Evolutionary conservation across 306 rosid genomes (phyloP).

Genomic region (Vigna mungo): DNA sequence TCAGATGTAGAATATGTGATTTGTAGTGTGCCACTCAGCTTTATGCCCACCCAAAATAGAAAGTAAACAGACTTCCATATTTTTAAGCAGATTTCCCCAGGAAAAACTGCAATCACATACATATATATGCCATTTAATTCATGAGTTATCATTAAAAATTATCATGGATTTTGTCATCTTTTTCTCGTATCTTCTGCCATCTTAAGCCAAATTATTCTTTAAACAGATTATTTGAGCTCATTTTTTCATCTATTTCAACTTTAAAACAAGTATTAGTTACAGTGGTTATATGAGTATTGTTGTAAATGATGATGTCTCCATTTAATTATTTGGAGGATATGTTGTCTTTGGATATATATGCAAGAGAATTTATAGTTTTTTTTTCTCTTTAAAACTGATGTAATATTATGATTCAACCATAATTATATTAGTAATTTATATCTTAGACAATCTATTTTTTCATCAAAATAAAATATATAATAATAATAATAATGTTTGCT

Average conservation of each 20-base stretch:
- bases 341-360: background rate
- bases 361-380: background rate
- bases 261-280: no score
- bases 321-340: background rate
- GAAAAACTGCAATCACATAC: background rate
- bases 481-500: background rate
- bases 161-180: background rate
- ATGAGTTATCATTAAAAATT: background rate
- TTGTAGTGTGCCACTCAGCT: slow-evolving; percentile 11
- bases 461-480: background rate
- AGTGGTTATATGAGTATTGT: no score
- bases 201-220: background rate
- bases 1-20: slow-evolving; percentile 22
- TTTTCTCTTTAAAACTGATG: background rate
- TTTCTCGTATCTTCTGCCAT: background rate
- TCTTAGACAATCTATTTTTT: background rate
- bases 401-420: background rate
- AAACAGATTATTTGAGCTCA: background rate
- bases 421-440: background rate
- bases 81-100: background rate
- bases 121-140: background rate
- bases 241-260: background rate
- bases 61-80: slow-evolving; percentile 1
- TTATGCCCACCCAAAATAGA: slow-evolving; percentile 38
- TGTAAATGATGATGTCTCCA: background rate